Conservation (phyloP, 2,329 filamentous ascomycete genomes). For the Aspergillus sp. region DNA sequence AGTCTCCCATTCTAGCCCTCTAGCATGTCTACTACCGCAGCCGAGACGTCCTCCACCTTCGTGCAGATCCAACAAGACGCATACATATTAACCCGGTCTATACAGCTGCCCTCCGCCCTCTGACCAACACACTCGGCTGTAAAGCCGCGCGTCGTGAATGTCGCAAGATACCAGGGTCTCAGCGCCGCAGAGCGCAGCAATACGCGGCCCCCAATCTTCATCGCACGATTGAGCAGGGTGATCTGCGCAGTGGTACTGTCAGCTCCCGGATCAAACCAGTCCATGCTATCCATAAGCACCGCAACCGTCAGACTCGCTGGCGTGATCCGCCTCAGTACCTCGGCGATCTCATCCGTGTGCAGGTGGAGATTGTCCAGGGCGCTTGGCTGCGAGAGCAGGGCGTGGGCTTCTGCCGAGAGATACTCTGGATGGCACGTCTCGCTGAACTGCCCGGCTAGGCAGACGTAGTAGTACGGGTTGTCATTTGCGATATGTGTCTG, state of each 20-base stretch:
- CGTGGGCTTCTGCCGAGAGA: not conserved
- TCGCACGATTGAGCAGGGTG: not conserved
- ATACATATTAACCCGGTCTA: conserved; percentile 2
- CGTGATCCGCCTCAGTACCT: not conserved
- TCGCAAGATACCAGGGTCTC: not conserved
- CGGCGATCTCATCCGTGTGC: not conserved
- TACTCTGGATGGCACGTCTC: not conserved
- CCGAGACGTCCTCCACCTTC: not conserved
- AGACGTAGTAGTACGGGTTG: not conserved
- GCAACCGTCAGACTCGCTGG: not conserved
- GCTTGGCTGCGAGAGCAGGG: not conserved
- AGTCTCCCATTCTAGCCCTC: no score
- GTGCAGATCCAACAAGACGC: not conserved
- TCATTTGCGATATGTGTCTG: not conserved
- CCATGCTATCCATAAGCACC: not conserved
- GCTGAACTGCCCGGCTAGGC: not conserved
- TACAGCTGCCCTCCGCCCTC: not conserved
- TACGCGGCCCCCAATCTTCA: not conserved
- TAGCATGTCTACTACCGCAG: not conserved
- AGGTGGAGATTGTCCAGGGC: not conserved
- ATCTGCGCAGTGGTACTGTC: not conserved
- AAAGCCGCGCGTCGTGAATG: not conserved
- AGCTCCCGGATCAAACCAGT: not conserved
- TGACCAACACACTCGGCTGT: not conserved
- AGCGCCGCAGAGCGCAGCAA: not conserved